Evolutionary conservation across 208 protist genomes (phyloP).

Genomic region (Trypanosoma avium): DNA sequence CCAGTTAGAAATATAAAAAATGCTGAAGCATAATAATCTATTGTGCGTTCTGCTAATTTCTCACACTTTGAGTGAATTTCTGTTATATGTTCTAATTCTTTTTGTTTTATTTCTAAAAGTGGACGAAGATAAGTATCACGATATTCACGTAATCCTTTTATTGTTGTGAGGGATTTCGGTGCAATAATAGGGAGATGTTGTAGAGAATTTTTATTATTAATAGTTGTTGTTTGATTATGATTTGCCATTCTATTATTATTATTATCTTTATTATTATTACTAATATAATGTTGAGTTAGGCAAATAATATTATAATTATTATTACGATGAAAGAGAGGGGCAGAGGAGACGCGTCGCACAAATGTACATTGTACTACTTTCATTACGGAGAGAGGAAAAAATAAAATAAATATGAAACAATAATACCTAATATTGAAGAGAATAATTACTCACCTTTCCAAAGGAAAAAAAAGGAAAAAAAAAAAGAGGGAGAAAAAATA

Average conservation of each 20-base stretch:
- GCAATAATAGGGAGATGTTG: no score
- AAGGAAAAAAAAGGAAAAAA: no score
- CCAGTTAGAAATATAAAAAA: slow-evolving; percentile 47
- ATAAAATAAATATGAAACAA: no score
- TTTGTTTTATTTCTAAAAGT: slow-evolving; percentile 28
- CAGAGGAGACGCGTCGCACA: no score
- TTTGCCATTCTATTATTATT: neutral
- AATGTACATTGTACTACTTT: no score
- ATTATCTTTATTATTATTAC: neutral
- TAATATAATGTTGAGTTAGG: neutral
- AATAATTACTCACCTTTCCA: no score
- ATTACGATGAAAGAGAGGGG: neutral
- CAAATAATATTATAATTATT: neutral
- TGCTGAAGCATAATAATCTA: slow-evolving; percentile 28
- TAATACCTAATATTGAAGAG: no score
- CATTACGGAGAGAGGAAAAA: no score
- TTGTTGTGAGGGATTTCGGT: slow-evolving; percentile 8
- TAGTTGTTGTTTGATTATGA: neutral
- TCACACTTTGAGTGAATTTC: slow-evolving; percentile 37
- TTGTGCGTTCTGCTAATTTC: slow-evolving; percentile 20
- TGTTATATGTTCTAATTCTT: slow-evolving; percentile 33
- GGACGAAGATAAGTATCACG: slow-evolving; percentile 33
- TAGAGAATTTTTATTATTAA: no score
- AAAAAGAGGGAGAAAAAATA: no score
- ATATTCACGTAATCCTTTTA: slow-evolving; percentile 29